Evolutionary conservation across 1,284 basidiomycete species (phyloP).

Genomic region (Rhodotorula sp.): DNA sequence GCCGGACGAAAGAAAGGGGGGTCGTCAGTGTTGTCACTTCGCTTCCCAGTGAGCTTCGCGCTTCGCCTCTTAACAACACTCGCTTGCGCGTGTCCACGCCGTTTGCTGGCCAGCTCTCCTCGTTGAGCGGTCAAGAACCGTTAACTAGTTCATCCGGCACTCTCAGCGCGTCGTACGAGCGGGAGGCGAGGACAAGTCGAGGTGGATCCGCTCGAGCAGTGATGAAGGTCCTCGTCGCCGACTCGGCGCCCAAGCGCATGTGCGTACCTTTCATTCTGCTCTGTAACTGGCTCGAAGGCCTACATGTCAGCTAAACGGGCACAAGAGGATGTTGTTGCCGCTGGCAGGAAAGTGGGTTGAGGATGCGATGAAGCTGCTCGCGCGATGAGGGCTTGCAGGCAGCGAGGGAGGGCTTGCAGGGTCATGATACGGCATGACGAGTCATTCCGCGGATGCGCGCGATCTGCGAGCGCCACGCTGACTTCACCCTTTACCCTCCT

Average conservation of each 20-base stretch:
- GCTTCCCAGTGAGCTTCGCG: no score
- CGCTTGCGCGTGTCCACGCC: no score
- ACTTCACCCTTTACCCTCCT: slow-evolving; percentile 17
- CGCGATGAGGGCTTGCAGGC: no score
- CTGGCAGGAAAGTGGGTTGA: neutral
- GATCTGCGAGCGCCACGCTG: neutral
- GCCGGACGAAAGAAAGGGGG: no score
- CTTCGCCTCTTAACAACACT: no score
- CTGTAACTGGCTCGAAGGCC: neutral
- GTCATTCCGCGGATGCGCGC: neutral
- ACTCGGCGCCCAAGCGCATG: slow-evolving; percentile 90
- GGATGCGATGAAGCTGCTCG: neutral
- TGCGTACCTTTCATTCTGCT: slow-evolving; percentile 52
- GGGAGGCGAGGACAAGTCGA: neutral
- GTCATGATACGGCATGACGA: neutral
- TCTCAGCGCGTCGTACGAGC: neutral
- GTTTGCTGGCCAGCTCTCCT: no score
- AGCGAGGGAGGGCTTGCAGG: no score
- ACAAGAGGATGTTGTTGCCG: neutral
- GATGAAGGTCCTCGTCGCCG: slow-evolving; percentile 82
- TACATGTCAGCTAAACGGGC: no score
- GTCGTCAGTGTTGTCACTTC: no score
- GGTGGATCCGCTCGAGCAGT: neutral
- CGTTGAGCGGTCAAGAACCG: no score
- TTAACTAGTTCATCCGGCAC: no score